A percentile compares a stretch with the other conserved stretches of the same genome.
These are phyloP conservation scores for Talaromyces nanjingensis DNA, from an alignment of 495 filamentous ascomycete genomes.

Conservation along the genomic window DNA sequence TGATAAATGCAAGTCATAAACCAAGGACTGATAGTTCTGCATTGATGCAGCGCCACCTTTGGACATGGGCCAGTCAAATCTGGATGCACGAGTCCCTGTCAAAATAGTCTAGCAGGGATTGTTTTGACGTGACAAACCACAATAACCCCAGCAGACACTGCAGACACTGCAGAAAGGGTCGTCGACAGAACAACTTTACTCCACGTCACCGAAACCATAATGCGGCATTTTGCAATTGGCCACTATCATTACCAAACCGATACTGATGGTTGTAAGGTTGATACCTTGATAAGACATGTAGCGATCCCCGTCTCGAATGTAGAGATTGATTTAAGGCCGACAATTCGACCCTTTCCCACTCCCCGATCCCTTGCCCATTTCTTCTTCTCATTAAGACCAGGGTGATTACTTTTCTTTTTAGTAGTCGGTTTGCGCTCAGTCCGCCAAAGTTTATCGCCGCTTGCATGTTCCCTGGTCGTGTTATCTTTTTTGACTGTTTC, in stretches of 20 bases:
- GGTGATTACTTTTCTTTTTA: not conserved
- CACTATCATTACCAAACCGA: not conserved
- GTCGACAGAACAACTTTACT: not conserved
- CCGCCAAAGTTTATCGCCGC: not conserved
- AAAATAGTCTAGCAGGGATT: not conserved
- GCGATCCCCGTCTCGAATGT: not conserved
- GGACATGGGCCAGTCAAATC: conserved; percentile 1
- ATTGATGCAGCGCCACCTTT: conserved; percentile 1
- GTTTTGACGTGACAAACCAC: not conserved
- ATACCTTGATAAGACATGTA: not conserved
- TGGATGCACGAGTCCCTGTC: not conserved
- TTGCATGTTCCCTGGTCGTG: conserved; percentile 1
- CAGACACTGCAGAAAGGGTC: not conserved
- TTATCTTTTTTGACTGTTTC: not conserved
- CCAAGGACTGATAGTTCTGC: conserved; percentile 1
- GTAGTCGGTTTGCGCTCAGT: not conserved
- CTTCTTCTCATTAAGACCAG: not conserved
- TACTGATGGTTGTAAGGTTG: not conserved
- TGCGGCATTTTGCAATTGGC: conserved; percentile 8
- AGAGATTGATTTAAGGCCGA: conserved; percentile 3
- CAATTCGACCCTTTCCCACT: not conserved
- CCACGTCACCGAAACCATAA: conserved; percentile 8
- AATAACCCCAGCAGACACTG: not conserved
- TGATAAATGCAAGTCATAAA: conserved; percentile 6
- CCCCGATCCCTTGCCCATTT: not conserved